Evolutionary conservation across 371 early-diverging fungal species (phyloP), one percentile per base, ranked within the genome.

Genomic region (Vairimorpha ceranae): DNA sequence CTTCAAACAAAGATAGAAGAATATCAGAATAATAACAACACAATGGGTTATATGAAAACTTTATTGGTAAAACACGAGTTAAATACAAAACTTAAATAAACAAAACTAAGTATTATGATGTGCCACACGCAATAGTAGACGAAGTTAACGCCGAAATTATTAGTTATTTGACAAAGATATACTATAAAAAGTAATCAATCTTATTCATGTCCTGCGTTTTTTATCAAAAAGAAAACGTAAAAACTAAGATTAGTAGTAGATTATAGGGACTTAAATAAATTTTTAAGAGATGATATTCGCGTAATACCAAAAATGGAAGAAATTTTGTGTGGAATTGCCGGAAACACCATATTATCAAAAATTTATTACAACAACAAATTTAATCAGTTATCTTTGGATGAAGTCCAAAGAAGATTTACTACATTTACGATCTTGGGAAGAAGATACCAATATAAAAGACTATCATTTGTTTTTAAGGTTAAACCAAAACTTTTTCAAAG

Each of bases 401-500:
- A 43, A 23, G 21, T 43, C 33, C 23, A 38, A 21, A 19, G 32
- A 45, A n/a, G 27, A 30, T 46, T 30, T 15, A 71, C 71, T n/a
- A 21, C 33, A 43, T 71, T 71, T 45, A n/a, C 7, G 3, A 41
- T 71, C 2, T 10, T 46, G 10, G 54, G 54, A 17, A 41, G 19
- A 36, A 33, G 41, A 15, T 72, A 41, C 25, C 10, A 33, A 21
- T 72, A 65, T 30, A 72, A 64, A 35, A 72, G 65, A 54, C 7
- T 72, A 6, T 56, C 72, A 4, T 72, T 72, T 65, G 72, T 65
- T 29, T n/a, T 65, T 21, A 65, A 61, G 33, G 7, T 0, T 29
- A 58, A 54, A 15, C 72, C 72, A 10, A 72, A 72, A 54, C 10
- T 54, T 32, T 72, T 72, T 29, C 64, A 72, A 65, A 33, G 33